These are phyloP conservation scores for Flaveria sonorensis DNA, from an alignment of 129 eudicot genomes.

Conservation along the genomic window DNA sequence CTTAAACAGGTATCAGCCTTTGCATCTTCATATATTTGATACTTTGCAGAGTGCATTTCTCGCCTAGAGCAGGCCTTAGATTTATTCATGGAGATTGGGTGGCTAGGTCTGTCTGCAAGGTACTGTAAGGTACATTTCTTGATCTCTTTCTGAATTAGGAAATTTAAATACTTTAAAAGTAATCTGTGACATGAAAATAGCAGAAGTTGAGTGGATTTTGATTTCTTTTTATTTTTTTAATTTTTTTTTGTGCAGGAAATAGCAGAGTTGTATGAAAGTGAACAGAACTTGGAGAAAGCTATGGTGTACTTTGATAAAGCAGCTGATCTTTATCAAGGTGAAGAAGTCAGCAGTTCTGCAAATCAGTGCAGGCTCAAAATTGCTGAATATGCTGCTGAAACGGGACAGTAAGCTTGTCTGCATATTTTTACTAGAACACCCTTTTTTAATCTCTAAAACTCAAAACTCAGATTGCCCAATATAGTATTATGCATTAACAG, in stretches of 20 bases:
- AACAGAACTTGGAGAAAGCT: constrained; percentile 58
- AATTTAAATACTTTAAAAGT: background rate
- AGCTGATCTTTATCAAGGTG: constrained; percentile 62
- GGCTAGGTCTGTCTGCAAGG: constrained; percentile 65
- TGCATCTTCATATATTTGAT: constrained; percentile 9
- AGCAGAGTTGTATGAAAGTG: constrained; percentile 69
- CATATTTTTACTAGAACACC: background rate
- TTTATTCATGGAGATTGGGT: constrained; percentile 61
- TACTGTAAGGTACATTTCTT: constrained; percentile 57
- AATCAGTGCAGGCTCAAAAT: constrained; percentile 64
- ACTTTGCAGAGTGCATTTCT: constrained; percentile 52
- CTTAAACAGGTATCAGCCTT: background rate
- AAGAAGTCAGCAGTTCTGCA: constrained; percentile 56
- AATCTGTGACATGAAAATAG: background rate
- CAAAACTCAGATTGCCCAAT: background rate
- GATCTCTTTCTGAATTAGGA: constrained; percentile 13
- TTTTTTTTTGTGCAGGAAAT: constrained; percentile 53
- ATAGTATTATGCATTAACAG: background rate
- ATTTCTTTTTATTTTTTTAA: background rate
- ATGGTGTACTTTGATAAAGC: constrained; percentile 64
- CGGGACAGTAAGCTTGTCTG: constrained; percentile 31
- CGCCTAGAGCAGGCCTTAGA: constrained; percentile 63
- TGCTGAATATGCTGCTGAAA: constrained; percentile 55
- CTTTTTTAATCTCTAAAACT: background rate
- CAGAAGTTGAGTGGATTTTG: background rate